A percentile compares a stretch with the other conserved stretches of the same genome.
Conservation (phyloP, 257 asterid species). For the Anisodus acutangulus region DNA sequence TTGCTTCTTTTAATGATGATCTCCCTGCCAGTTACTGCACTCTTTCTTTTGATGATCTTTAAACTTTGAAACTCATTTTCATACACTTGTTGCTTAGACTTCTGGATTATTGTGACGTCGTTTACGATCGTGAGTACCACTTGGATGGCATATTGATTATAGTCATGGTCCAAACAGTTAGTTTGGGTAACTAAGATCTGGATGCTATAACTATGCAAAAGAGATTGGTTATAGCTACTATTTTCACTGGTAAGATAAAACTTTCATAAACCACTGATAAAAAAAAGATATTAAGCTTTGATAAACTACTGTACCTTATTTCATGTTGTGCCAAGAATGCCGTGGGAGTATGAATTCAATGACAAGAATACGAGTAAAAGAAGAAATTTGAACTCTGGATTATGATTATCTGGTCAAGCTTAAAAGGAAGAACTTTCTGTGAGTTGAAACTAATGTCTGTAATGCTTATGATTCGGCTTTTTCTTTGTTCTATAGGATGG, state of each 20-base stretch:
- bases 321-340: background rate
- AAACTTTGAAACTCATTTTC: background rate
- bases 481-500: background rate
- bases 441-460: conserved; percentile 6
- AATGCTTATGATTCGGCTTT: background rate
- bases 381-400: background rate
- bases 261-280: background rate
- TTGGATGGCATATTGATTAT: conserved; percentile 27
- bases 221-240: background rate
- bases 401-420: conserved; percentile 21
- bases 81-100: background rate
- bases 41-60: background rate
- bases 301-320: conserved; percentile 3
- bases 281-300: background rate
- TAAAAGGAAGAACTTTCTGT: conserved; percentile 14
- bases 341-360: background rate
- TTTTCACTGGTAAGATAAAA: background rate
- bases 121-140: background rate
- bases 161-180: background rate
- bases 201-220: background rate
- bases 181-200: background rate
- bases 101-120: background rate
- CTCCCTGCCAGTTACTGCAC: background rate
- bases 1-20: conserved; percentile 20
- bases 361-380: background rate